These are phyloP conservation scores for Tanacetum coccineum DNA, from an alignment of 129 eudicot genomes.

Conservation along the genomic window DNA sequence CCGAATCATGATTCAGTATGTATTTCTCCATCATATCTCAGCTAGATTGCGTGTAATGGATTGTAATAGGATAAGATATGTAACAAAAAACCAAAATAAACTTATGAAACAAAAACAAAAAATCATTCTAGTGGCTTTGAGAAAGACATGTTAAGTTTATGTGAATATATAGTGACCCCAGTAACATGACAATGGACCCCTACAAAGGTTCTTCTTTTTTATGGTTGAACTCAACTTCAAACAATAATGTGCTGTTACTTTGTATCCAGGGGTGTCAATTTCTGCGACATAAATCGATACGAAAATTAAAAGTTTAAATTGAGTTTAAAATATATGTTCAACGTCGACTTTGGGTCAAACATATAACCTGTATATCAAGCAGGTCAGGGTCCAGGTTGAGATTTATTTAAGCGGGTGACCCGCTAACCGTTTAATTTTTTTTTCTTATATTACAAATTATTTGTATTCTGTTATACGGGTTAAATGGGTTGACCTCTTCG, in stretches of 20 bases:
- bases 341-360: too few species aligned
- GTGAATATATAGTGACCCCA: conserved; percentile 50
- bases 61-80: conserved; percentile 7
- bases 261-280: too few species aligned
- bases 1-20: background rate
- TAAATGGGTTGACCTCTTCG: too few species aligned
- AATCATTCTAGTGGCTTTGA: conserved; percentile 24
- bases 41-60: background rate
- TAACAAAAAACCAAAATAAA: background rate
- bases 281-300: too few species aligned
- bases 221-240: conserved; percentile 30
- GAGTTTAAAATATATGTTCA: too few species aligned
- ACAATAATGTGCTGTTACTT: conserved; percentile 6
- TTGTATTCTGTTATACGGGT: too few species aligned
- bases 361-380: too few species aligned
- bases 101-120: background rate
- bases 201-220: conserved; percentile 20
- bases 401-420: too few species aligned
- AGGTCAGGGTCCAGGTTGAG: too few species aligned
- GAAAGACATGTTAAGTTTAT: conserved; percentile 22
- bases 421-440: too few species aligned
- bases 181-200: conserved; percentile 43
- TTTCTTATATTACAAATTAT: too few species aligned
- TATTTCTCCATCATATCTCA: conserved; percentile 6
- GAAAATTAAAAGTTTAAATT: too few species aligned